Conservation (phyloP, 176 grass and related monocot species). For the Alloteropsis semialata region DNA sequence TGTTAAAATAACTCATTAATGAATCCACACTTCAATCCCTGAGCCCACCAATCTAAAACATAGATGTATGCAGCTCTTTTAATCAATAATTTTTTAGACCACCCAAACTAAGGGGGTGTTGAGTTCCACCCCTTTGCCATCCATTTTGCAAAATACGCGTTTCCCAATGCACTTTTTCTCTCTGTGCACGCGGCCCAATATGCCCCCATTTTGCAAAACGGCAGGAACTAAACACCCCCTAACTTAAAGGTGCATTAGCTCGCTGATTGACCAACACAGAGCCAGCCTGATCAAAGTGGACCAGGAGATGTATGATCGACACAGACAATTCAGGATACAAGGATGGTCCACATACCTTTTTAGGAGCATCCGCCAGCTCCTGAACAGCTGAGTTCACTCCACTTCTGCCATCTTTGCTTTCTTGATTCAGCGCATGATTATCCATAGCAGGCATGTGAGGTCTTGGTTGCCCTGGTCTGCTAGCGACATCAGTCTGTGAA, state of each 20-base stretch:
- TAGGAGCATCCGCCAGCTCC: conserved; percentile 52
- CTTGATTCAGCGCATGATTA: conserved; percentile 48
- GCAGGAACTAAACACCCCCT: too few relatives aligned
- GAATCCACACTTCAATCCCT: background rate
- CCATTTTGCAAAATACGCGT: too few relatives aligned
- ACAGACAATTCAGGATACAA: background rate
- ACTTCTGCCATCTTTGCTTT: conserved; percentile 55
- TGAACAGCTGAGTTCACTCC: conserved; percentile 39
- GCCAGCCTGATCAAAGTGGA: conserved; percentile 20
- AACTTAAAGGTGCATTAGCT: conserved; percentile 12
- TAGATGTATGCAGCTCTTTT: background rate
- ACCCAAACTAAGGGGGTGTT: too few relatives aligned
- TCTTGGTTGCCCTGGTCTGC: conserved; percentile 56
- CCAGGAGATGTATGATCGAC: background rate
- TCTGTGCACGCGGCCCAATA: too few relatives aligned
- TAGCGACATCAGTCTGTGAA: conserved; percentile 51
- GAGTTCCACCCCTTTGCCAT: too few relatives aligned
- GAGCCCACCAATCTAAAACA: conserved; percentile 14
- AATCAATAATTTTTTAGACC: background rate
- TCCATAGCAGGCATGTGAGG: conserved; percentile 57
- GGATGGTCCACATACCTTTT: conserved; percentile 52
- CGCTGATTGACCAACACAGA: conserved; percentile 9
- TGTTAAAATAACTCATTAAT: background rate
- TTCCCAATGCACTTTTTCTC: too few relatives aligned
- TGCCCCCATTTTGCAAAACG: too few relatives aligned